phyloP scores from a whole-genome alignment of 1,139 yeast genomes.

The Torulaspora globosa region DNA sequence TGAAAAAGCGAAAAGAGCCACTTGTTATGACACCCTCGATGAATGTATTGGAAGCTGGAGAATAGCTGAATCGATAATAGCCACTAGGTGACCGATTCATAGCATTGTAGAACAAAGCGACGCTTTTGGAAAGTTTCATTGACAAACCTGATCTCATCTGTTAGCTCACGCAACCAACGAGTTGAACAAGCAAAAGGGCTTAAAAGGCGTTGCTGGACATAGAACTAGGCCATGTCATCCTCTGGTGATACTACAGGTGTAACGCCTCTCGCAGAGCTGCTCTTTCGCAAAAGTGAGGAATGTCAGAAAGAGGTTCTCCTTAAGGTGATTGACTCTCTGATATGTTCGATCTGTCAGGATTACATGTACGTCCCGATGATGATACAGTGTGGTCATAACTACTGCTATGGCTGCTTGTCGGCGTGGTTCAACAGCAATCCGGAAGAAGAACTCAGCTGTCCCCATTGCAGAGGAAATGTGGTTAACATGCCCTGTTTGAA shows the following conservation, averaged over 20 bases:
- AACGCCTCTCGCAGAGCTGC: conserved; percentile 7
- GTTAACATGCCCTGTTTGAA: conserved; percentile 28
- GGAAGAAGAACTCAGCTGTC: conserved; percentile 31
- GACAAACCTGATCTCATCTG: neutral
- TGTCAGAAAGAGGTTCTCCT: conserved; percentile 20
- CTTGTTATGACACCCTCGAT: neutral
- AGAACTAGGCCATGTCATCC: neutral
- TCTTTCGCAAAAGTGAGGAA: conserved; percentile 14
- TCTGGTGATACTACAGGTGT: conserved; percentile 6
- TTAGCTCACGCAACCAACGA: neutral
- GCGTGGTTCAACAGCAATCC: conserved; percentile 31
- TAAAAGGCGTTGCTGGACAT: neutral
- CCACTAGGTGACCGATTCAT: neutral
- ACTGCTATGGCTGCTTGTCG: conserved; percentile 30
- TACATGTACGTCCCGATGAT: conserved; percentile 35
- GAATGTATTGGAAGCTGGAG: neutral
- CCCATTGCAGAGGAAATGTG: conserved; percentile 32
- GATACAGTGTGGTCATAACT: conserved; percentile 34
- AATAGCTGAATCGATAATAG: neutral
- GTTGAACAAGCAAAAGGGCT: neutral
- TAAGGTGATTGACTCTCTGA: conserved; percentile 25
- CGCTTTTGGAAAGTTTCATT: neutral
- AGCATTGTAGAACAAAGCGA: neutral
- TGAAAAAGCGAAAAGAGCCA: too few relatives aligned
- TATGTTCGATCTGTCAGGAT: conserved; percentile 36